A percentile compares a stretch with the other conserved stretches of the same genome.
Conservation (phyloP, 306 rosid genomes). For the Prunus davidiana region DNA sequence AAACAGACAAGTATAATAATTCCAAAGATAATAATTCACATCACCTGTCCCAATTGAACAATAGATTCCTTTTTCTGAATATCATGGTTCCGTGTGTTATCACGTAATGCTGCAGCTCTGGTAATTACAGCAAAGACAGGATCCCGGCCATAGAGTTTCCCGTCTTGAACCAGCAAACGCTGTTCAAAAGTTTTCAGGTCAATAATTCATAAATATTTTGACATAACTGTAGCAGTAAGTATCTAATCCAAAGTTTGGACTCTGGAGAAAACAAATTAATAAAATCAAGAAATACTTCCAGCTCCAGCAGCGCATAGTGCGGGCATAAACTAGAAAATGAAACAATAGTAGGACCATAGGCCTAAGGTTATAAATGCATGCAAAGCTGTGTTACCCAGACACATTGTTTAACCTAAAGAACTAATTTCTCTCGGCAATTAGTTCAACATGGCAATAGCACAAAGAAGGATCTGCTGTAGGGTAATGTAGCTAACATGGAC, state of each 20-base stretch:
- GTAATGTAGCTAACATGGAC: neutral
- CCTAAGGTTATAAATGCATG: too few species aligned
- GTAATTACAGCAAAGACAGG: slow-evolving; percentile 63
- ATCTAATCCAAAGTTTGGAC: neutral
- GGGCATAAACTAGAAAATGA: neutral
- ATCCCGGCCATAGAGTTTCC: slow-evolving; percentile 81
- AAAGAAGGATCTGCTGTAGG: too few species aligned
- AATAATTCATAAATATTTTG: slow-evolving; percentile 27
- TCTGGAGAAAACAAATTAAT: neutral
- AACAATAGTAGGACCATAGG: neutral
- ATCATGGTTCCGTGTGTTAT: slow-evolving; percentile 62
- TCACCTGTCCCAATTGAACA: slow-evolving; percentile 85
- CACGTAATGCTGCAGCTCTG: slow-evolving; percentile 80
- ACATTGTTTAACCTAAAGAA: too few species aligned
- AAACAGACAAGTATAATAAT: slow-evolving; percentile 1
- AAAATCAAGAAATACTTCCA: neutral
- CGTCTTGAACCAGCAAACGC: slow-evolving; percentile 88
- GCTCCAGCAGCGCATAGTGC: neutral
- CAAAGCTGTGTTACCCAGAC: too few species aligned
- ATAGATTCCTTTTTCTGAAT: slow-evolving; percentile 69
- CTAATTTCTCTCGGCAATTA: too few species aligned
- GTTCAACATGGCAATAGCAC: too few species aligned
- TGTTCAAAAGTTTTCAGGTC: slow-evolving; percentile 48
- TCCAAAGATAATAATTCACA: slow-evolving; percentile 18
- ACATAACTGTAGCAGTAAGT: slow-evolving; percentile 13